A percentile compares a stretch with the other conserved stretches of the same genome.
Conservation (phyloP, 2,329 filamentous ascomycete species). For the Tolypocladium capitatum region DNA sequence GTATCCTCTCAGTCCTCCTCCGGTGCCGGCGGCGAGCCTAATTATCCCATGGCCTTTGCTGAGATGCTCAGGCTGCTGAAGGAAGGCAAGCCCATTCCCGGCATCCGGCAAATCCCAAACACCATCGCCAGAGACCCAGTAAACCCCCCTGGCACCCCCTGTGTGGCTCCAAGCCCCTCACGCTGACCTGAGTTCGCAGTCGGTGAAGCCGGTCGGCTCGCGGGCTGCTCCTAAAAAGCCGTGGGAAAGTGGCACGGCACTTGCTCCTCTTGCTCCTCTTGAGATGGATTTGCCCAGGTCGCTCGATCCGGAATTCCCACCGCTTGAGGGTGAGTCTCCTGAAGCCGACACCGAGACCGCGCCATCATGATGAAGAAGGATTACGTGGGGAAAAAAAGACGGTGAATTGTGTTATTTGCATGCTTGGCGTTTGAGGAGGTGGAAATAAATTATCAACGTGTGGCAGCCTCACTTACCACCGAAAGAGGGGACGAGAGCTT, state of each 20-base stretch:
- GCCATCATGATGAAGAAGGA: background rate
- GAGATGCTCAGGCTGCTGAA: slow-evolving; percentile 79
- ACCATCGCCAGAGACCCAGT: slow-evolving; percentile 62
- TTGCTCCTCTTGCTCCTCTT: slow-evolving; percentile 7
- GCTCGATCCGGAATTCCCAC: slow-evolving; percentile 22
- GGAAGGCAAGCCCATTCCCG: slow-evolving; percentile 68
- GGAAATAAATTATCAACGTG: background rate
- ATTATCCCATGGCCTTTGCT: slow-evolving; percentile 72
- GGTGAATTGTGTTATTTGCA: background rate
- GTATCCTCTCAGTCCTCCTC: slow-evolving; percentile 8
- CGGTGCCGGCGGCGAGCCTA: slow-evolving; percentile 36
- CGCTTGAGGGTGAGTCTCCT: slow-evolving; percentile 17
- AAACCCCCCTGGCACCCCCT: slow-evolving; percentile 13
- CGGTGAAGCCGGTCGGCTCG: slow-evolving; percentile 33
- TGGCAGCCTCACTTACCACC: background rate
- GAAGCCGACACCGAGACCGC: background rate
- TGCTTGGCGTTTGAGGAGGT: background rate
- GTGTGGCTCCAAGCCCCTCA: background rate
- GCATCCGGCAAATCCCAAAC: slow-evolving; percentile 75
- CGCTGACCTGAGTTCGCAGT: slow-evolving; percentile 14
- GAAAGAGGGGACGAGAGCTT: too few relatives aligned
- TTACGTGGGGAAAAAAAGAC: background rate
- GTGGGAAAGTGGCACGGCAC: slow-evolving; percentile 54
- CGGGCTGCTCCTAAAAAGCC: slow-evolving; percentile 45
- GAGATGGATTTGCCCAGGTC: slow-evolving; percentile 10